These are phyloP conservation scores for Adansonia madagascariensis DNA, from an alignment of 441 rosid species.

Conservation along the genomic window DNA sequence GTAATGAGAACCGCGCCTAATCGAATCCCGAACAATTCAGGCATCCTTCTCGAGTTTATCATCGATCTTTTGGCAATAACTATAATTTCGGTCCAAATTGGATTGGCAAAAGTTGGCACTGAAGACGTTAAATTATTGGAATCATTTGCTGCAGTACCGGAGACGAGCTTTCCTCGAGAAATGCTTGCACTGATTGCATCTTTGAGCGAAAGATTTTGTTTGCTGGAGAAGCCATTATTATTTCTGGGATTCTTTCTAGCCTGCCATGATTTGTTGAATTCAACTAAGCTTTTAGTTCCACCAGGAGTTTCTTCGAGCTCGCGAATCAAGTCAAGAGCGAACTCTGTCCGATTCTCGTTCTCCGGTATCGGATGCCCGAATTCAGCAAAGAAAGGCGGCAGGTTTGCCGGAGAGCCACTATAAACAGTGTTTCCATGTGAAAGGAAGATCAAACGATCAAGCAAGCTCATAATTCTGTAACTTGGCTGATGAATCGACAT, in stretches of 20 bases:
- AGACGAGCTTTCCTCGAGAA: constrained; percentile 65
- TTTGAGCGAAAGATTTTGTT: constrained; percentile 46
- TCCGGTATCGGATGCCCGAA: constrained; percentile 69
- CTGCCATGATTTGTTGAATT: constrained; percentile 27
- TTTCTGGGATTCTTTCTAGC: constrained; percentile 26
- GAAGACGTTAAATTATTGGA: constrained; percentile 44
- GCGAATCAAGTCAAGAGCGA: constrained; percentile 64
- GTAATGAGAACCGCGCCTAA: constrained; percentile 74
- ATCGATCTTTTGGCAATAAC: constrained; percentile 68
- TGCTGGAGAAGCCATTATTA: background rate
- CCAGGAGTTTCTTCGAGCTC: constrained; percentile 61
- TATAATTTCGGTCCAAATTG: constrained; percentile 69
- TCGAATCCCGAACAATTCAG: constrained; percentile 73
- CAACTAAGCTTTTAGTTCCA: constrained; percentile 42
- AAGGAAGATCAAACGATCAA: constrained; percentile 63
- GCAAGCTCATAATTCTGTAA: constrained; percentile 59
- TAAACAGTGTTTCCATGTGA: constrained; percentile 60
- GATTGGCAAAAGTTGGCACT: constrained; percentile 71
- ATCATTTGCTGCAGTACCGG: constrained; percentile 50
- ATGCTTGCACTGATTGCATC: constrained; percentile 62
- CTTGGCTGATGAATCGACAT: constrained; percentile 77
- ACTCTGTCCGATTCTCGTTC: constrained; percentile 63
- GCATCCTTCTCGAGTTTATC: constrained; percentile 69
- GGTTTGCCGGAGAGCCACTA: constrained; percentile 49
- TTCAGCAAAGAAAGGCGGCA: constrained; percentile 53